Evolutionary conservation across 495 filamentous ascomycete species (phyloP), one percentile per base, ranked within the genome.

Genomic region (Penicillium paradoxum): DNA sequence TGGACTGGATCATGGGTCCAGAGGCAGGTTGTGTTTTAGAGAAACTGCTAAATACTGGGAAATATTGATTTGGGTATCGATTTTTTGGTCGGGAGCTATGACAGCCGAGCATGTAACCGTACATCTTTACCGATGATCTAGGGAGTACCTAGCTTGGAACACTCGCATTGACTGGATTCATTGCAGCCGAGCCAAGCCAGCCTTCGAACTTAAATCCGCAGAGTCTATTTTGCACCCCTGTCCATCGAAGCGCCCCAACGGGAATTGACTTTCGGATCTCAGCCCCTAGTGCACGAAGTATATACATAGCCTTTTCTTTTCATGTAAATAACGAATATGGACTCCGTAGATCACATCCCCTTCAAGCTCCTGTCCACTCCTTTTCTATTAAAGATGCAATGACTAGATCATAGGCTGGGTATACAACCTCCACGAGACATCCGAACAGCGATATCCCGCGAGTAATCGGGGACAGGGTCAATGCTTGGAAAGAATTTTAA

Each of bases 321-420:
- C 13, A 36, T 3, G 13, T 11, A 27, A 17, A 21, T 27, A 27
- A 17, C 17, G 24, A 18, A 43, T 43, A 43, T 15, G 22, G 27
- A n/a, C n/a, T n/a, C n/a, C n/a, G n/a, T n/a, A 25, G 14, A 17
- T 7, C 14, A 14, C 3, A 25, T 10, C 4, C 40, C 40, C 24
- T 27, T 25, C 13, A n/a, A 43, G n/a, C 8, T 21, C 7, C 19
- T n/a, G 6, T 13, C 39, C 13, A 27, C 24, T 3, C 24, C 24
- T 14, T 8, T 24, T 22, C 24, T 27, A 14, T 4, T 22, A 36
- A 36, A n/a, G 33, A 36, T n/a, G 14, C 22, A 25, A 44, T 30
- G 49, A 27, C 15, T 21, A 3, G 4, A 40, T 15, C 29, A 69
- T 71, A 66, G 40, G 49, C 44, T 71, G 68, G 66, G 64, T 69